Evolutionary conservation across 2,329 filamentous ascomycete species (phyloP), one percentile per base, ranked within the genome.

Genomic region (Cordyceps fumosorosea): DNA sequence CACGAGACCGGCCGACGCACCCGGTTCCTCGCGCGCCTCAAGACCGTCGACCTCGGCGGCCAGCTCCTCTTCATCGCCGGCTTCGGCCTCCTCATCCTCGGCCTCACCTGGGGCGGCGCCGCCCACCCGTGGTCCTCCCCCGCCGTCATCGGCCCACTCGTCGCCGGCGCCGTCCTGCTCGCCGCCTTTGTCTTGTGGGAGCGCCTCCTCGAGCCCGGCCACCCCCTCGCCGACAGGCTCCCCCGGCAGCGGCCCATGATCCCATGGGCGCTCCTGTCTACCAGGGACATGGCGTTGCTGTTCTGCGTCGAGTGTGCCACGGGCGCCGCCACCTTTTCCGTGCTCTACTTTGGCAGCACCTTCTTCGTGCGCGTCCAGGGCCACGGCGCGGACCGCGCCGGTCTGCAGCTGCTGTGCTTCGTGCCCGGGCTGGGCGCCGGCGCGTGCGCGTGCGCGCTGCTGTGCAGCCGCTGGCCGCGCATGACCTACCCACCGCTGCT

Each of bases 321-420:
- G 0, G 87, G 87, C 4, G 81, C 84, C 66, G 78, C 76, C 58
- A 80, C 79, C 77, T 82, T 77, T 65, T 74, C 77, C 26, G 75
- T 86, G 1, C 83, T 89, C 65, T 90, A 89, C 71, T 90, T 89
- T 66, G 83, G 87, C 66, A 84, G 83, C 18, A 80, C 89, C 20
- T 90, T 89, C 71, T 89, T 89, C 70, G 82, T 83, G 2, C 73
- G 88, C 18, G 86, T 89, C 4, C 71, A 72, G 67, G 79, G 77
- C 6, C 83, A 82, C 64, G 70, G 65, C 66, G 77, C 74, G 32
- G 80, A 79, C 26, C 68, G 81, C 55, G 79, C 85, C 1, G 85
- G 85, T 3, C 68, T 80, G 0, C 80, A 86, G 63, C 75, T 90
- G 12, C 72, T 89, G 1, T 89, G 82, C 69, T 89, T 86, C 66